phyloP scores from a whole-genome alignment of 192 early-diverging fungal genomes.

The Coemansia sp. region DNA sequence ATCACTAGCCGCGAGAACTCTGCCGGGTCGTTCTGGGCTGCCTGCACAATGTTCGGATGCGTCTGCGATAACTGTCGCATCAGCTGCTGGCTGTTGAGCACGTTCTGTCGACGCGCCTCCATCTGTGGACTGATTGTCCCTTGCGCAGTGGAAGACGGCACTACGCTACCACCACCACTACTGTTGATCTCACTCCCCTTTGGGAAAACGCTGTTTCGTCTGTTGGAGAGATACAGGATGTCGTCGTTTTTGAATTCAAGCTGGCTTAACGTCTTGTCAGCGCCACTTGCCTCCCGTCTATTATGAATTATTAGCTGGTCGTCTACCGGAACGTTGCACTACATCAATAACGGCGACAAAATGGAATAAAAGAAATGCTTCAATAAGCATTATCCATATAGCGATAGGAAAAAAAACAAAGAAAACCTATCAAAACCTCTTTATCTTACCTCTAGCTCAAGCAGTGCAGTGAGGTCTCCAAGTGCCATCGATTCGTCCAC shows the following conservation, averaged over 20 bases:
- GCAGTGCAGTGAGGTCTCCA: constrained; percentile 76
- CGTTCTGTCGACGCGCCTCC: constrained; percentile 38
- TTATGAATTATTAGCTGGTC: constrained; percentile 71
- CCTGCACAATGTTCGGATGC: constrained; percentile 31
- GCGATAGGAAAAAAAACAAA: not conserved
- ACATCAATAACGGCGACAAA: not conserved
- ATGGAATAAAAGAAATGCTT: not conserved
- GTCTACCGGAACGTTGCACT: constrained; percentile 65
- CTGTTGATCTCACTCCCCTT: not conserved
- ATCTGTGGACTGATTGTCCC: constrained; percentile 12
- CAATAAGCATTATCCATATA: not conserved
- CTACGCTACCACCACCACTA: not conserved
- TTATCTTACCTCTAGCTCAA: constrained; percentile 75
- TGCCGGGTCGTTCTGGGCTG: constrained; percentile 30
- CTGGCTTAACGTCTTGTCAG: constrained; percentile 63
- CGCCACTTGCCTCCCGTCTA: constrained; percentile 61
- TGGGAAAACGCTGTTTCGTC: not conserved
- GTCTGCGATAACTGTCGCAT: constrained; percentile 25
- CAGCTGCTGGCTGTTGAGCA: constrained; percentile 34
- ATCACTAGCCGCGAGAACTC: constrained; percentile 23
- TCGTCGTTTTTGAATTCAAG: constrained; percentile 72
- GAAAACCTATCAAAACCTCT: not conserved
- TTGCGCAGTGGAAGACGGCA: not conserved
- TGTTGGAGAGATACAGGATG: constrained; percentile 64
- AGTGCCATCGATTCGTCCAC: constrained; percentile 74